Evolutionary conservation across 495 filamentous ascomycete genomes (phyloP).

Genomic region (Clavariopsis aquatica): DNA sequence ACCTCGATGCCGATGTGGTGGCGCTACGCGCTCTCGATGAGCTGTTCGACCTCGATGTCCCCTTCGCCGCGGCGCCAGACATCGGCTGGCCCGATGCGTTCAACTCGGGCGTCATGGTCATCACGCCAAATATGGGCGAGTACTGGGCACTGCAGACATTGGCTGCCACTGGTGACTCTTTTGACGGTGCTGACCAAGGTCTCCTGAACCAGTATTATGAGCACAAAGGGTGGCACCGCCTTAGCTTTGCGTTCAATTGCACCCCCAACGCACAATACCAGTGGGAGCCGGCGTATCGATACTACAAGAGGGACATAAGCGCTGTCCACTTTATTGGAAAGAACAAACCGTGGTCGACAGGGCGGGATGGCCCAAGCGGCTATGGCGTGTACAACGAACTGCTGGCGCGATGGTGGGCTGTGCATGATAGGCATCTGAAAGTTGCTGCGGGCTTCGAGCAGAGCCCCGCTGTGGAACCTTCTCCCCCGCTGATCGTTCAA

Average conservation of each 20-base stretch:
- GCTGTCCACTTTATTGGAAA: conserved; percentile 91
- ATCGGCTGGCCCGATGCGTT: conserved; percentile 98
- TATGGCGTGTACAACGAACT: conserved; percentile 77
- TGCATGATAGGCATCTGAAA: conserved; percentile 83
- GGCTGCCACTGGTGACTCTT: conserved; percentile 83
- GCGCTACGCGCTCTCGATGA: conserved; percentile 87
- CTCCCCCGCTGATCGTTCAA: conserved; percentile 41
- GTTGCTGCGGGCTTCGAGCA: conserved; percentile 14
- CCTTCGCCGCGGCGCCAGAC: conserved; percentile 90
- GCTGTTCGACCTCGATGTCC: conserved; percentile 72
- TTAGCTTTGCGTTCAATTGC: conserved; percentile 96
- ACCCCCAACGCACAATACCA: conserved; percentile 94
- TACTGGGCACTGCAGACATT: conserved; percentile 82
- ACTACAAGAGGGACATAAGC: conserved; percentile 84
- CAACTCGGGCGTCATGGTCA: conserved; percentile 93
- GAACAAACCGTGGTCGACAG: conserved; percentile 84
- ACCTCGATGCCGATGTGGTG: conserved; percentile 89
- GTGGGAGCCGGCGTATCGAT: conserved; percentile 89
- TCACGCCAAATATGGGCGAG: conserved; percentile 82
- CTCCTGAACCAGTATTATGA: conserved; percentile 91
- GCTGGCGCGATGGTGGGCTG: conserved; percentile 82
- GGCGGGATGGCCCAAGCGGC: conserved; percentile 58
- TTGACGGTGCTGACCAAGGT: conserved; percentile 97
- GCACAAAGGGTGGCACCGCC: conserved; percentile 70
- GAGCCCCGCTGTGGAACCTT: conserved; percentile 1